Conservation (phyloP, 805 yeast genomes). For the Candida wancherniae region DNA sequence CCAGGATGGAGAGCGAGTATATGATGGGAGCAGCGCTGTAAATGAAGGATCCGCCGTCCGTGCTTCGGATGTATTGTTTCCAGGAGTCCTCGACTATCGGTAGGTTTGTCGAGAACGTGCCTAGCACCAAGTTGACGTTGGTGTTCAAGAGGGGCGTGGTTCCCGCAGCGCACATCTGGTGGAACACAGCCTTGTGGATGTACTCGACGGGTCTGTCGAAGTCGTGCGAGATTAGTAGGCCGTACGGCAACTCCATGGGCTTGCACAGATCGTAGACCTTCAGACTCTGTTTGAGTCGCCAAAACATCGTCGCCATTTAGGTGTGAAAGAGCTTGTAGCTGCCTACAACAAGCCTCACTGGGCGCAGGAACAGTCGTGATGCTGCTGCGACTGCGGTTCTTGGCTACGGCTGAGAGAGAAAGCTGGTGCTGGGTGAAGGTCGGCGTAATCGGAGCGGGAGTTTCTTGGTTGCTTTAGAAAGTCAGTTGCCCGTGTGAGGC, state of each 20-base stretch:
- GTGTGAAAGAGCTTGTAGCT: too few species aligned
- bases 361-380: too few species aligned
- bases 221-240: constrained; percentile 29
- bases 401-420: too few species aligned
- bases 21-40: constrained; percentile 59
- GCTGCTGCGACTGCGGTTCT: too few species aligned
- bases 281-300: constrained; percentile 23
- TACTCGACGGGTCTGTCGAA: constrained; percentile 19
- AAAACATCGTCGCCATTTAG: constrained; percentile 32
- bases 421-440: too few species aligned
- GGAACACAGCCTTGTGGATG: constrained; percentile 22
- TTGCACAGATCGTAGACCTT: constrained; percentile 29
- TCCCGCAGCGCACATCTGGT: constrained; percentile 29
- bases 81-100: constrained; percentile 48
- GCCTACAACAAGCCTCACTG: too few species aligned
- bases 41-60: constrained; percentile 40
- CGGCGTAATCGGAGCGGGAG: too few species aligned
- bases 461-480: too few species aligned
- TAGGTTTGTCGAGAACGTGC: constrained; percentile 25
- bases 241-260: constrained; percentile 26
- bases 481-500: too few species aligned
- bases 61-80: constrained; percentile 33
- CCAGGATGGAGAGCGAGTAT: constrained; percentile 58
- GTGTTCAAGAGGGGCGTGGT: constrained; percentile 36
- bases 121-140: constrained; percentile 29